A percentile compares a stretch with the other conserved stretches of the same genome.
phyloP scores from a whole-genome alignment of 441 rosid genomes.

The Erodium texanum region DNA sequence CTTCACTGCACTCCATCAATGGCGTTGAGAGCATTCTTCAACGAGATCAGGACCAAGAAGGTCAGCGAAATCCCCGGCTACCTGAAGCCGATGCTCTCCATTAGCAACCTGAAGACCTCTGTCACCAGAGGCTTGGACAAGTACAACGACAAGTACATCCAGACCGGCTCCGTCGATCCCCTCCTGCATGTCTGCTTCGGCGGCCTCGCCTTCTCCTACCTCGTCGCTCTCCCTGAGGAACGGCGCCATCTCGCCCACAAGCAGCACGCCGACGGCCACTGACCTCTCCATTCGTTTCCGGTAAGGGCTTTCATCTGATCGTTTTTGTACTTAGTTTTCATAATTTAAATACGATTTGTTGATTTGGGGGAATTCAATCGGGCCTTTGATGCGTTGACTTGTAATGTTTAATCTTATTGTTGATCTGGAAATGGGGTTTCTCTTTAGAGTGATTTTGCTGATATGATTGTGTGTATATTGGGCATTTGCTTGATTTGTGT shows the following conservation, averaged over 20 bases:
- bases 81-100: slow-evolving; percentile 67
- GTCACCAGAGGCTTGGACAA: slow-evolving; percentile 53
- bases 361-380: not conserved
- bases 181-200: slow-evolving; percentile 68
- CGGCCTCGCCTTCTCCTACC: slow-evolving; percentile 78
- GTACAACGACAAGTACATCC: slow-evolving; percentile 75
- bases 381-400: not conserved
- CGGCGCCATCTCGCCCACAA: slow-evolving; percentile 1
- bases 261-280: not conserved
- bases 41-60: slow-evolving; percentile 71
- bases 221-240: slow-evolving; percentile 42
- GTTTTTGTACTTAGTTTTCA: not conserved
- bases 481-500: not conserved
- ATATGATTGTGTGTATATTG: too few relatives aligned
- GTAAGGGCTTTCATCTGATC: not conserved
- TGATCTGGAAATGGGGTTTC: too few relatives aligned
- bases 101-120: slow-evolving; percentile 37
- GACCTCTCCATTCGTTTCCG: not conserved
- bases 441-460: not conserved
- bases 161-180: slow-evolving; percentile 69
- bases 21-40: slow-evolving; percentile 57
- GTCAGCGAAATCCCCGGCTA: slow-evolving; percentile 63
- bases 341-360: not conserved
- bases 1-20: slow-evolving; percentile 25
- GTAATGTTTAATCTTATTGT: not conserved